Evolutionary conservation across 1,139 yeast genomes (phyloP), one percentile per base, ranked within the genome.

Genomic region (Kazachstania sp.): DNA sequence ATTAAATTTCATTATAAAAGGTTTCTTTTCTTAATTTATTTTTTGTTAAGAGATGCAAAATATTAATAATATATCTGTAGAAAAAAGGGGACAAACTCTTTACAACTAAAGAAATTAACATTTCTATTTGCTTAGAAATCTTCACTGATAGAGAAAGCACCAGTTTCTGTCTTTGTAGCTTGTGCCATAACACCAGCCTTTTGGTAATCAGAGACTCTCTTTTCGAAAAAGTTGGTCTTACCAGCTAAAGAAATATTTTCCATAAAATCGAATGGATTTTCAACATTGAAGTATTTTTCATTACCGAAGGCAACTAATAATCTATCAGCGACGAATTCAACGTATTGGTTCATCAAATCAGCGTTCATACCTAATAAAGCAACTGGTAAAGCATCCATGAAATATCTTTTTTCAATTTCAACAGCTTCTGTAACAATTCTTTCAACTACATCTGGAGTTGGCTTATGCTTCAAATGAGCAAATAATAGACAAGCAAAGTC

Each of bases 221-320:
- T 92, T 77, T 92, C 98, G 67, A 92, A 92, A 79, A 92, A 92
- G 75, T 94, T 92, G 60, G 98, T 92, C 79, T 92, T 92, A 71
- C 98, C 98, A 52, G 97, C 94, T 60, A 92, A 79, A 15, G 97
- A 92, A 64, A 92, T 92, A 75, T 92, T 92, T 74, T 92, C 98
- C 98, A 92, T 92, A 67, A 92, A 92, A 71, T 92, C 98, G 68
- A 92, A 92, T 68, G 98, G 98, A 68, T 92, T 92, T 54, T 86
- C 75, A 53, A 78, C 92, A 63, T 87, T 85, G 80, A 81, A 92
- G 57, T 77, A 77, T 75, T 90, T 90, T 71, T 82, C 74, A 76
- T 87, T 87, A 58, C 98, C 98, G 57, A 92, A 78, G 9, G 97
- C 79, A 46, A 88, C 80, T 55, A 92, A 76, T 63, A 92, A 78